A percentile compares a stretch with the other conserved stretches of the same genome.
These are phyloP conservation scores for Phytophthora capsici DNA, from an alignment of 352 stramenopile species.

Conservation along the genomic window DNA sequence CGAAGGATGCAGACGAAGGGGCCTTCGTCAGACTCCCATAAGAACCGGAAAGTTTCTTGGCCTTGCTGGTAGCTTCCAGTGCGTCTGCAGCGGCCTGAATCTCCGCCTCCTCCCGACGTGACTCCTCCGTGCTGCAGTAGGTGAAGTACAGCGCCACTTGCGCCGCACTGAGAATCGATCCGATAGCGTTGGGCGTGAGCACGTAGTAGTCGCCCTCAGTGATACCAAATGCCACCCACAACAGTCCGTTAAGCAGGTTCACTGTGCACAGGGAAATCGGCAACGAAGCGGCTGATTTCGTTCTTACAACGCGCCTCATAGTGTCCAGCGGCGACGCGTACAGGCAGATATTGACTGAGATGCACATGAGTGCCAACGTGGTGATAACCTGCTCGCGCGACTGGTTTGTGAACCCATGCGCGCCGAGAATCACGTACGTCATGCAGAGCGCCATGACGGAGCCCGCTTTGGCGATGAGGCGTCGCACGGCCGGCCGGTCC, in stretches of 20 bases:
- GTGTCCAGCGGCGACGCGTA: slow-evolving; percentile 58
- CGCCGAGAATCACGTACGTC: slow-evolving; percentile 33
- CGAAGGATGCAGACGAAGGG: not conserved
- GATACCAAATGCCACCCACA: slow-evolving; percentile 55
- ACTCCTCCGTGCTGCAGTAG: slow-evolving; percentile 40
- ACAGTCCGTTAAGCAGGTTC: slow-evolving; percentile 51
- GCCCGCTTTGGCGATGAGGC: slow-evolving; percentile 24
- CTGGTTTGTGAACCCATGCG: slow-evolving; percentile 35
- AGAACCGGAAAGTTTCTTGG: slow-evolving; percentile 2
- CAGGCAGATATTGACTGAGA: slow-evolving; percentile 45
- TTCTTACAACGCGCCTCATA: slow-evolving; percentile 47
- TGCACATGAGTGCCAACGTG: slow-evolving; percentile 48
- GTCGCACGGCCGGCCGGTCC: slow-evolving; percentile 30
- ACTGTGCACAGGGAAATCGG: slow-evolving; percentile 53
- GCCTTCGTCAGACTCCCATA: slow-evolving; percentile 30
- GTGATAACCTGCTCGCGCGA: slow-evolving; percentile 35
- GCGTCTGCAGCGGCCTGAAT: slow-evolving; percentile 24
- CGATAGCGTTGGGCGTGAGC: slow-evolving; percentile 48
- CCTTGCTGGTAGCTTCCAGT: slow-evolving; percentile 23
- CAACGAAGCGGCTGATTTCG: slow-evolving; percentile 53
- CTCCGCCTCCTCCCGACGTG: slow-evolving; percentile 19
- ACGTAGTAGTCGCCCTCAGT: slow-evolving; percentile 50
- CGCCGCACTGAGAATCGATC: slow-evolving; percentile 42
- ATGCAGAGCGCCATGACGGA: slow-evolving; percentile 39
- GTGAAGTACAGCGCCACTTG: slow-evolving; percentile 55